phyloP scores from a whole-genome alignment of 345 rosid genomes.

The Eucalyptus camaldulensis region DNA sequence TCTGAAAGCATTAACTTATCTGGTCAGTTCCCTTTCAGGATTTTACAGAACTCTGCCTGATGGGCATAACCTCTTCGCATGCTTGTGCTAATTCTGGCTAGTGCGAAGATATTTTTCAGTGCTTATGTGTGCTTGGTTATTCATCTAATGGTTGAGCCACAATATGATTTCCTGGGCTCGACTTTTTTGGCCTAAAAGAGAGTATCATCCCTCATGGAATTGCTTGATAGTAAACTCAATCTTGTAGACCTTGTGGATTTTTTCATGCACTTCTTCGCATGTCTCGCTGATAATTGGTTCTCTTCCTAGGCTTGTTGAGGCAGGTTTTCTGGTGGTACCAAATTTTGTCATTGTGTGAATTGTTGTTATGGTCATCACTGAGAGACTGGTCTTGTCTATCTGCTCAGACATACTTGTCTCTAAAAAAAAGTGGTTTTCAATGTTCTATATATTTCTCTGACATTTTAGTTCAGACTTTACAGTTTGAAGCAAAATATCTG shows the following conservation, averaged over 20 bases:
- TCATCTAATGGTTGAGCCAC: not conserved
- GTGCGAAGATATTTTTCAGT: not conserved
- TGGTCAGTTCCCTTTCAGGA: conserved; percentile 38
- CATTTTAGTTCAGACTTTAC: not conserved
- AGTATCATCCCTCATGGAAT: not conserved
- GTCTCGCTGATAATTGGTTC: not conserved
- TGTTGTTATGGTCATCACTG: not conserved
- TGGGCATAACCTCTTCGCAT: not conserved
- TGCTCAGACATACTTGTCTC: not conserved
- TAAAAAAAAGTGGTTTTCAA: not conserved
- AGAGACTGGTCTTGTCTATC: not conserved
- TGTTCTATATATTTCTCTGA: not conserved
- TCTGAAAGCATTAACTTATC: conserved; percentile 66
- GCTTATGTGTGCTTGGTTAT: not conserved
- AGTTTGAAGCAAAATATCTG: not conserved
- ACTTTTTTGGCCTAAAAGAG: not conserved
- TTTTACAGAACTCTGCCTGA: not conserved
- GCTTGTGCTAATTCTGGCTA: not conserved
- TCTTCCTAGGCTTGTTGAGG: not conserved
- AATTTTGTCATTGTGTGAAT: not conserved
- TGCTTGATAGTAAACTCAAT: not conserved
- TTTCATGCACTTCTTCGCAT: not conserved
- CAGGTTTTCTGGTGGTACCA: not conserved
- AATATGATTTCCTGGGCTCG: not conserved
- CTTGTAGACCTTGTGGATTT: not conserved